Conservation (phyloP, 2,329 filamentous ascomycete species). For the Penicillium sp. region DNA sequence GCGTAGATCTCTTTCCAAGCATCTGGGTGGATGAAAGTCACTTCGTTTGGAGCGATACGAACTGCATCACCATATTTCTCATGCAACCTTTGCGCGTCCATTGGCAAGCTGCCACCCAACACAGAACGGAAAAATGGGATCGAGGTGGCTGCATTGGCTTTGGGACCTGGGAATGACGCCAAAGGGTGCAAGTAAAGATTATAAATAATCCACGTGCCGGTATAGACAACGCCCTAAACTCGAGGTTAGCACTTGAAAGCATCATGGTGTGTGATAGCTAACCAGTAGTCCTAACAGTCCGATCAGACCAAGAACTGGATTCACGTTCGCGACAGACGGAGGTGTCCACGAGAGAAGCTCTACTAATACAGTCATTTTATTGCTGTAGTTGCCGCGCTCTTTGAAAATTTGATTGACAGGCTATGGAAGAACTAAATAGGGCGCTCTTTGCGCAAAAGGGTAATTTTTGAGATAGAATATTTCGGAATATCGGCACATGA, state of each 20-base stretch:
- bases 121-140: background rate
- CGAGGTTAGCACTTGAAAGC: background rate
- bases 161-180: background rate
- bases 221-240: background rate
- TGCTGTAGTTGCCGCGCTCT: background rate
- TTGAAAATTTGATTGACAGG: background rate
- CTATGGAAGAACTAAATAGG: background rate
- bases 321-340: background rate
- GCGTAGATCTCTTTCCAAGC: conserved; percentile 33
- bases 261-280: background rate
- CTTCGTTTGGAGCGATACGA: conserved; percentile 33
- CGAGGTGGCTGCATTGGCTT: background rate
- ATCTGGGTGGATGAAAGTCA: conserved; percentile 29
- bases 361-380: background rate
- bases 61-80: conserved; percentile 22
- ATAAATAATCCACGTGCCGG: background rate
- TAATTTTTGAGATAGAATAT: background rate
- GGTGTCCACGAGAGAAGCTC: background rate
- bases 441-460: background rate
- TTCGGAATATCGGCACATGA: background rate
- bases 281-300: background rate
- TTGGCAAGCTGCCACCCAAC: background rate
- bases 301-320: background rate
- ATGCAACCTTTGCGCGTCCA: conserved; percentile 6
- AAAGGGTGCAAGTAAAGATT: background rate